Evolutionary conservation across 805 yeast species (phyloP).

Genomic region (Ogataea philodendri): DNA sequence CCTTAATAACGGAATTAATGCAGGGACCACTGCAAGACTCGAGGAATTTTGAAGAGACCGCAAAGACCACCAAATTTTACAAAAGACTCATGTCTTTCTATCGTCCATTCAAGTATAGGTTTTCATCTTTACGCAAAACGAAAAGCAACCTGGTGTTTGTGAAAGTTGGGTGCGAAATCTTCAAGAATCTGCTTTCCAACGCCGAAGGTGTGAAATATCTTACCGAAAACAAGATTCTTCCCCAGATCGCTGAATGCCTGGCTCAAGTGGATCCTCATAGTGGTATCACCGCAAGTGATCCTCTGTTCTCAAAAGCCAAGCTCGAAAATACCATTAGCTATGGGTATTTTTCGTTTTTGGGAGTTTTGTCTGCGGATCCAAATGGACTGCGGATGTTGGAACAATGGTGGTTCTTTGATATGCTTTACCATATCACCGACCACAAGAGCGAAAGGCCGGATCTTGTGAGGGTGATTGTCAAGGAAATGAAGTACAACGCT

Average conservation of each 20-base stretch:
- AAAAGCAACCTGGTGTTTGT: constrained; percentile 56
- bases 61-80: constrained; percentile 77
- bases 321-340: constrained; percentile 61
- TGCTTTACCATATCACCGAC: constrained; percentile 68
- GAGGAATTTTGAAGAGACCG: constrained; percentile 70
- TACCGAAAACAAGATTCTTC: constrained; percentile 69
- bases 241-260: constrained; percentile 86
- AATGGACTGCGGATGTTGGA: constrained; percentile 69
- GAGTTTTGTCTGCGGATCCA: constrained; percentile 57
- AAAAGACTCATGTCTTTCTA: constrained; percentile 83
- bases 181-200: constrained; percentile 60
- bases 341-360: constrained; percentile 80
- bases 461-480: constrained; percentile 54
- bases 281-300: constrained; percentile 70
- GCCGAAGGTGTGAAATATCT: constrained; percentile 67
- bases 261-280: constrained; percentile 81
- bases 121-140: constrained; percentile 52
- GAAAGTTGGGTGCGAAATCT: constrained; percentile 70
- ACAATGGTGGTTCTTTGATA: constrained; percentile 82
- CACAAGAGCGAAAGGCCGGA: constrained; percentile 53
- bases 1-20: constrained; percentile 62
- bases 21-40: constrained; percentile 80
- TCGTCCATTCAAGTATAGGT: constrained; percentile 87
- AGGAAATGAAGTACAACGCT: constrained; percentile 56
- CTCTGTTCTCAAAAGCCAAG: constrained; percentile 62